These are phyloP conservation scores for Sclerotinia glacialis DNA, from an alignment of 2,329 filamentous ascomycete genomes.

Conservation along the genomic window DNA sequence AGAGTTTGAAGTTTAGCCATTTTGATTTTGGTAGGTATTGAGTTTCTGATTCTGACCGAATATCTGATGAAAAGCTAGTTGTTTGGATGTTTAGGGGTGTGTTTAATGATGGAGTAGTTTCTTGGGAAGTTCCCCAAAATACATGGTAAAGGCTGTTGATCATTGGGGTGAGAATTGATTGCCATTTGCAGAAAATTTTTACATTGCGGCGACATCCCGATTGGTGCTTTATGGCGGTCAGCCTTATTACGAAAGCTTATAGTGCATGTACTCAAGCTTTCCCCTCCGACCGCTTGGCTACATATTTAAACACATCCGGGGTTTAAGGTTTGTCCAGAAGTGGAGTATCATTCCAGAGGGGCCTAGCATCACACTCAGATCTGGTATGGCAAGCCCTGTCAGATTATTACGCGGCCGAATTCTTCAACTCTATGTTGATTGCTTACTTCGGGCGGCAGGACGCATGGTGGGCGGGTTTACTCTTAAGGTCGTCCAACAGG, in stretches of 20 bases:
- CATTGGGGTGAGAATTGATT: not conserved
- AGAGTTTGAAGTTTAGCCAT: constrained; percentile 12
- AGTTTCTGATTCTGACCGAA: too few relatives aligned
- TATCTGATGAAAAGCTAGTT: too few relatives aligned
- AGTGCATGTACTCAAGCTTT: not conserved
- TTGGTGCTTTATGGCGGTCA: not conserved
- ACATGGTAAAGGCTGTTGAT: not conserved
- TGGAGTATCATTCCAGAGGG: not conserved
- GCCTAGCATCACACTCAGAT: not conserved
- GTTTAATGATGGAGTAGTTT: too few relatives aligned
- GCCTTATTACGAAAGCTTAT: not conserved
- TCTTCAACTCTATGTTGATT: not conserved
- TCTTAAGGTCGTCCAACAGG: not conserved
- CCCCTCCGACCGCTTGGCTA: not conserved
- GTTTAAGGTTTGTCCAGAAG: not conserved
- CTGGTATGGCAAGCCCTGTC: not conserved
- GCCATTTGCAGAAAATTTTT: not conserved
- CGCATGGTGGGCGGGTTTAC: not conserved
- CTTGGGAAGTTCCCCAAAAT: too few relatives aligned
- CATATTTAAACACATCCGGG: not conserved
- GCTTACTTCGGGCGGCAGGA: not conserved
- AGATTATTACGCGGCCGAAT: not conserved
- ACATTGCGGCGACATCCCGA: not conserved
- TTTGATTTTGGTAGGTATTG: not conserved
- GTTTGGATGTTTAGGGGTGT: too few relatives aligned